Evolutionary conservation across 2,329 filamentous ascomycete genomes (phyloP).

Genomic region (Akanthomyces uredinophilus): DNA sequence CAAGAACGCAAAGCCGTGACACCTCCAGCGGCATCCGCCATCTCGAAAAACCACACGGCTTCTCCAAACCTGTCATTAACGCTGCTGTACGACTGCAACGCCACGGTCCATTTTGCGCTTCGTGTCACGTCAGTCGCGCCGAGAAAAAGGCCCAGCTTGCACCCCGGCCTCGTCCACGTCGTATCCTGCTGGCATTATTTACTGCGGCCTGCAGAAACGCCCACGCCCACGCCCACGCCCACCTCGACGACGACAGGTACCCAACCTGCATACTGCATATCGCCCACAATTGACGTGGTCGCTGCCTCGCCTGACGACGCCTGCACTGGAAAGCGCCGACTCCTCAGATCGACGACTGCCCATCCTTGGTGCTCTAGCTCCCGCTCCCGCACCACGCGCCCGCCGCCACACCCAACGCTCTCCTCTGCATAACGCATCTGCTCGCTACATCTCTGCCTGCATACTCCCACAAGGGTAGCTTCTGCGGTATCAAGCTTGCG

Average conservation of each 20-base stretch:
- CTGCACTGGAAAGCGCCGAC: neutral
- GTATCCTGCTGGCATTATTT: constrained; percentile 2
- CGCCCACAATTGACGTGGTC: constrained; percentile 11
- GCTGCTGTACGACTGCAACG: constrained; percentile 7
- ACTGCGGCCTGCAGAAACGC: constrained; percentile 6
- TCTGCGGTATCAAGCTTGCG: neutral
- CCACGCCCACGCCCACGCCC: constrained; percentile 8
- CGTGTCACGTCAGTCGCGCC: neutral
- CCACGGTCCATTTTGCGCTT: neutral
- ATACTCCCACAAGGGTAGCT: neutral
- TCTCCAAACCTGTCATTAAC: neutral
- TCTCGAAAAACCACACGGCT: neutral
- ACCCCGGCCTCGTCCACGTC: neutral
- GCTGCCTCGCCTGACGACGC: neutral
- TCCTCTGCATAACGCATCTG: neutral
- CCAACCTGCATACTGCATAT: constrained; percentile 7
- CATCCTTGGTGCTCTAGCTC: constrained; percentile 8
- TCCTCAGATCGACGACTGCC: neutral
- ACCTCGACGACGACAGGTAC: constrained; percentile 8
- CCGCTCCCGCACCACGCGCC: constrained; percentile 14
- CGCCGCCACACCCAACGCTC: constrained; percentile 5
- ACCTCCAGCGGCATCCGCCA: neutral
- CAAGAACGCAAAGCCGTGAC: neutral
- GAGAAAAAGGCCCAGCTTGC: neutral
- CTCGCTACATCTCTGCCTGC: neutral